These are phyloP conservation scores for Tylopilus sp. DNA, from an alignment of 768 basidiomycete species.

Conservation along the genomic window DNA sequence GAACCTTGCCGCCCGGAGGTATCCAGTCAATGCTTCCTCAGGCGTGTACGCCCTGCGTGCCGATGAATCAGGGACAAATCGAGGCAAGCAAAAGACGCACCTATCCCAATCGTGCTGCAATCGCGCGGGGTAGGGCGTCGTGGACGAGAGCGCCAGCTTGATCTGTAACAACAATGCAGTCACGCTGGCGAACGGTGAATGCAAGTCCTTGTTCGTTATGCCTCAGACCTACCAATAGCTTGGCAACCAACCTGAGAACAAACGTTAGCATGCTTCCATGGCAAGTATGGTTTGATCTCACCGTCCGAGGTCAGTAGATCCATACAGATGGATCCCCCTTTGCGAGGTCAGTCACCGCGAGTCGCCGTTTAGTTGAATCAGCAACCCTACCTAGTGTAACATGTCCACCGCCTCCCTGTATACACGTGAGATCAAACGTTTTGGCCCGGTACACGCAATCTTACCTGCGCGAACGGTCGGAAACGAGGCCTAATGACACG, in stretches of 20 bases:
- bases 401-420: slow-evolving; percentile 62
- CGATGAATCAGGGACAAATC: not conserved
- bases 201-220: not conserved
- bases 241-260: slow-evolving; percentile 49
- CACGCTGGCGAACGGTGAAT: slow-evolving; percentile 25
- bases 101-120: slow-evolving; percentile 46
- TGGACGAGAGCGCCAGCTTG: slow-evolving; percentile 63
- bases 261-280: not conserved
- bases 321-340: slow-evolving; percentile 75
- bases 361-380: not conserved
- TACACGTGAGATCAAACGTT: not conserved
- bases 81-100: slow-evolving; percentile 28
- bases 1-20: slow-evolving; percentile 57
- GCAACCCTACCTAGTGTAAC: slow-evolving; percentile 51
- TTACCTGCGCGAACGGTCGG: slow-evolving; percentile 55
- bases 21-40: slow-evolving; percentile 59
- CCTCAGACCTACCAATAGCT: slow-evolving; percentile 48
- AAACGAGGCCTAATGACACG: slow-evolving; percentile 72
- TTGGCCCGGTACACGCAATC: not conserved
- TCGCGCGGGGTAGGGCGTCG: slow-evolving; percentile 61
- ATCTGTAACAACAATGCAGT: slow-evolving; percentile 57
- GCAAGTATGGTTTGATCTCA: not conserved
- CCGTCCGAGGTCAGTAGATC: slow-evolving; percentile 65
- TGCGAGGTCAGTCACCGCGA: not conserved
- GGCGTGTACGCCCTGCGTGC: slow-evolving; percentile 40